These are phyloP conservation scores for Arxiozyma slooffiae DNA, from an alignment of 1,139 yeast genomes.

Conservation along the genomic window DNA sequence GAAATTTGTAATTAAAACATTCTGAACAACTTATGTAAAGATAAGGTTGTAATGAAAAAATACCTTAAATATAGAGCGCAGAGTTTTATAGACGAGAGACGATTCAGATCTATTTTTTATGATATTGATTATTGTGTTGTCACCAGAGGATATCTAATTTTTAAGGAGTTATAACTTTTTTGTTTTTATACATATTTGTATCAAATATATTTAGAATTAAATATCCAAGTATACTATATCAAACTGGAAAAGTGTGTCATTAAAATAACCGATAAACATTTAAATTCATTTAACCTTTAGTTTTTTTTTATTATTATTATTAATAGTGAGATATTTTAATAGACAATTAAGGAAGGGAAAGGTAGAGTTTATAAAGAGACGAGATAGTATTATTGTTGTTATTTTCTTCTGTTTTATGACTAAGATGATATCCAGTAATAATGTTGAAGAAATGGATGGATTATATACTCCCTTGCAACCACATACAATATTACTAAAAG, in stretches of 20 bases:
- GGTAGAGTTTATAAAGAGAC: neutral
- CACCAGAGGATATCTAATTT: neutral
- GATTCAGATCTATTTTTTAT: too few species aligned
- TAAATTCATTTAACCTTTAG: neutral
- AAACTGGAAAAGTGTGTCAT: neutral
- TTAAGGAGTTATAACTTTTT: neutral
- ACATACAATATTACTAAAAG: conserved; percentile 64
- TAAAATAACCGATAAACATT: too few species aligned
- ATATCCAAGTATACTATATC: neutral
- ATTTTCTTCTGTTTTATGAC: neutral
- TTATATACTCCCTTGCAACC: conserved; percentile 24
- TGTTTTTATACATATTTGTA: neutral
- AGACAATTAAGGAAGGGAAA: neutral
- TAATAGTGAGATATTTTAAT: too few species aligned
- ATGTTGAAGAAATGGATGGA: neutral
- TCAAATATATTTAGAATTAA: too few species aligned
- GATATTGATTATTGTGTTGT: too few species aligned
- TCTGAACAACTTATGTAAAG: neutral
- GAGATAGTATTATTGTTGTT: neutral
- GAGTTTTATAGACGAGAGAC: neutral
- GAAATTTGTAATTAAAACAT: too few species aligned
- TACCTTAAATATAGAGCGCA: neutral
- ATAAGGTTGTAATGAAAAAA: too few species aligned
- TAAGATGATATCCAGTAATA: neutral
- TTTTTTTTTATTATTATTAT: too few species aligned